These are phyloP conservation scores for Didymella sp. DNA, from an alignment of 2,329 filamentous ascomycete genomes.

Conservation along the genomic window DNA sequence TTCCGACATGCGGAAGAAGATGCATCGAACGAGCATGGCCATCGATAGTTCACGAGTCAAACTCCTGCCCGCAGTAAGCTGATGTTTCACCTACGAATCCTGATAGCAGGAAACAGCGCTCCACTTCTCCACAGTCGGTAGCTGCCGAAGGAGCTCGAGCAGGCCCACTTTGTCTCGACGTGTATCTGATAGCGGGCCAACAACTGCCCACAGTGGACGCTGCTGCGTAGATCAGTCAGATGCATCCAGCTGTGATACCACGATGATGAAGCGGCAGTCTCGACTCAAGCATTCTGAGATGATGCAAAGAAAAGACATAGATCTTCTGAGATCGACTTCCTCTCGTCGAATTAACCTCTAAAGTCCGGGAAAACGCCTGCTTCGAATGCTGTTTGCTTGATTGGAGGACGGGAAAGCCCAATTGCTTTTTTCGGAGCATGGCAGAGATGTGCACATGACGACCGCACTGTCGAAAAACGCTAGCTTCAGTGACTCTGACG, in stretches of 20 bases:
- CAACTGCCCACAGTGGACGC: background rate
- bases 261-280: background rate
- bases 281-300: background rate
- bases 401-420: background rate
- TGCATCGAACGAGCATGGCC: background rate
- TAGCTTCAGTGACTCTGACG: background rate
- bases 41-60: background rate
- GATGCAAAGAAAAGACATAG: background rate
- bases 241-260: background rate
- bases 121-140: conserved; percentile 1
- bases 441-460: background rate
- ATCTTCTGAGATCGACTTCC: background rate
- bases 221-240: background rate
- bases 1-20: background rate
- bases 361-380: background rate
- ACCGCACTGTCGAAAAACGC: background rate
- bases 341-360: background rate
- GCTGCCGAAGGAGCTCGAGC: background rate
- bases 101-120: background rate
- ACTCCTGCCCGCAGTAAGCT: background rate
- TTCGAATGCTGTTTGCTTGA: background rate
- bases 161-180: background rate
- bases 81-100: background rate
- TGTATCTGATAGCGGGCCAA: background rate
- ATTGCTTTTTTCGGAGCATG: background rate